A percentile compares a stretch with the other conserved stretches of the same genome.
Conservation (phyloP, 2,329 filamentous ascomycete species). For the Fusarium fracticaudum region DNA sequence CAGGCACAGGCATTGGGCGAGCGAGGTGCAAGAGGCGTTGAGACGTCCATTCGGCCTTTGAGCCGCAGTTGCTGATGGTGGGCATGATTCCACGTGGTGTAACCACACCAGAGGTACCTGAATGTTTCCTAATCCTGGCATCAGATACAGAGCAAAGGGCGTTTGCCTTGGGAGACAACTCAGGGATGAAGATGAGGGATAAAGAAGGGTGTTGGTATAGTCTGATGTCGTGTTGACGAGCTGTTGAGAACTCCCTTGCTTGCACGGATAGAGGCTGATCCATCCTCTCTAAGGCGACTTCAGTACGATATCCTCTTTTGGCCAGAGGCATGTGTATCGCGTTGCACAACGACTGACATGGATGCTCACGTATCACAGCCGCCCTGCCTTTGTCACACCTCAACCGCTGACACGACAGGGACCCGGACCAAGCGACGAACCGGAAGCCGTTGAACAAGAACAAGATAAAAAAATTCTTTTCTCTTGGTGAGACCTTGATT, state of each 20-base stretch:
- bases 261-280: slow-evolving; percentile 11
- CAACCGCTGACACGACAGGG: slow-evolving; percentile 20
- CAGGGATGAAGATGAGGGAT: slow-evolving; percentile 5
- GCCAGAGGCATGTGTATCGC: slow-evolving; percentile 17
- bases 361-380: slow-evolving; percentile 18
- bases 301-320: slow-evolving; percentile 2
- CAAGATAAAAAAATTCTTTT: neutral
- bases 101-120: slow-evolving; percentile 31
- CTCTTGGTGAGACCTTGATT: slow-evolving; percentile 22
- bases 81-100: slow-evolving; percentile 41
- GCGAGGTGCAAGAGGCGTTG: slow-evolving; percentile 12
- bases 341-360: slow-evolving; percentile 26
- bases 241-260: neutral
- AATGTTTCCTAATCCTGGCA: neutral
- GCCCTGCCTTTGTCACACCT: slow-evolving; percentile 28
- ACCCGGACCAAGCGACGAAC: slow-evolving; percentile 28
- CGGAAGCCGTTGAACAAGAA: slow-evolving; percentile 7
- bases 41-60: slow-evolving; percentile 33
- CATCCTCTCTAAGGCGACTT: slow-evolving; percentile 1
- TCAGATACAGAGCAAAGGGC: slow-evolving; percentile 15
- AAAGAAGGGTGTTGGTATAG: slow-evolving; percentile 7
- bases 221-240: slow-evolving; percentile 10
- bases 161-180: neutral
- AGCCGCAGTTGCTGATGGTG: slow-evolving; percentile 30
- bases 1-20: neutral